Percentiles rank a stretch among this genome's conserved stretches.
Evolutionary conservation across 768 basidiomycete species (phyloP).

Genomic region (Tricholoma saponaceum): DNA sequence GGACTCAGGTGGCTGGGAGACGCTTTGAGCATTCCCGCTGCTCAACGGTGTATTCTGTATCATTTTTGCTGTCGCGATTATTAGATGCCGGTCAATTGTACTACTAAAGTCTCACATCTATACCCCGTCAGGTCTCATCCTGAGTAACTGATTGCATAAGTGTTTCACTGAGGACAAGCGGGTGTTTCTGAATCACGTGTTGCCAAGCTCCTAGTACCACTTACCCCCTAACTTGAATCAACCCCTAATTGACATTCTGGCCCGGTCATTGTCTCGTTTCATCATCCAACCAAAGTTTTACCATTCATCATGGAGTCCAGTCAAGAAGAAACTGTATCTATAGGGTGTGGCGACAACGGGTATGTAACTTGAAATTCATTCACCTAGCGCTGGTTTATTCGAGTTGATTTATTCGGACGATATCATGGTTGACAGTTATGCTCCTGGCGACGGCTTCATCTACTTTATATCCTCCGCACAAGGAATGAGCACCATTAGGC

Average conservation of each 20-base stretch:
- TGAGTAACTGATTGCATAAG: no score
- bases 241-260: neutral
- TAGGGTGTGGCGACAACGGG: neutral
- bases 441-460: no score
- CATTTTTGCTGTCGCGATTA: neutral
- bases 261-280: neutral
- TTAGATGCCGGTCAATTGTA: neutral
- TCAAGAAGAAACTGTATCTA: neutral
- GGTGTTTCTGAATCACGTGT: neutral
- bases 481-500: no score
- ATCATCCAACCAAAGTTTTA: neutral
- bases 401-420: neutral
- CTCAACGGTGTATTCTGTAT: neutral
- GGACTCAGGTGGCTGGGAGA: conserved; percentile 94
- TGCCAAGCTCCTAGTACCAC: neutral
- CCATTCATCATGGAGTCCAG: neutral
- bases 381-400: neutral
- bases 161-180: no score
- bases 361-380: neutral
- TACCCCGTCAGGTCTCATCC: no score
- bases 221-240: neutral
- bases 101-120: neutral
- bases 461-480: neutral
- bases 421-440: neutral
- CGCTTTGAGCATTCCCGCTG: conserved; percentile 41